Percentiles rank a stretch among this genome's conserved stretches.
Evolutionary conservation across 371 early-diverging fungal species (phyloP).

Genomic region (Actinomucor elegans): DNA sequence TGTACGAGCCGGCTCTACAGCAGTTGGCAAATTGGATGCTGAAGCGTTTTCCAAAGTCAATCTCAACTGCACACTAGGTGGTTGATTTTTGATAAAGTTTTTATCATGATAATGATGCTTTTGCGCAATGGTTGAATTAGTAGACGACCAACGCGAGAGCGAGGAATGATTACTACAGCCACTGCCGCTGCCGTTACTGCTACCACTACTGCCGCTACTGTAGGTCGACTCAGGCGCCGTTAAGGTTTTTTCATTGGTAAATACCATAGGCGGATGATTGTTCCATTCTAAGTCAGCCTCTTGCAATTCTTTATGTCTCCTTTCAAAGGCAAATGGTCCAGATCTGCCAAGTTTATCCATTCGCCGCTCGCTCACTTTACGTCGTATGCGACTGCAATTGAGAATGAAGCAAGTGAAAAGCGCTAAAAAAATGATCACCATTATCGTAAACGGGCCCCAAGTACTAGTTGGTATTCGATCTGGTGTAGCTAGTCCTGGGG

Average conservation of each 20-base stretch:
- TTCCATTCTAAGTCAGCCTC: slow-evolving; percentile 20
- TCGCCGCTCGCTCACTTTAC: slow-evolving; percentile 15
- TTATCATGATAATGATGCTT: slow-evolving; percentile 16
- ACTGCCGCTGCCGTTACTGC: too few relatives aligned
- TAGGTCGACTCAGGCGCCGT: slow-evolving; percentile 10
- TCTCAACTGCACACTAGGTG: slow-evolving; percentile 13
- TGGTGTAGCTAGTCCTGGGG: slow-evolving; percentile 5
- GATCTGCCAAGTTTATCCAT: slow-evolving; percentile 12
- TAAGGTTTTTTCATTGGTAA: slow-evolving; percentile 1
- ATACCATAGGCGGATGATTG: slow-evolving; percentile 11
- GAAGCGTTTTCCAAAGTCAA: slow-evolving; percentile 15
- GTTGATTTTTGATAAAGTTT: slow-evolving; percentile 15
- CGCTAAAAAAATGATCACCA: slow-evolving; percentile 23
- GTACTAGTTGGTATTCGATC: slow-evolving; percentile 33
- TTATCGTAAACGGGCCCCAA: slow-evolving; percentile 27
- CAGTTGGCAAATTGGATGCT: not conserved
- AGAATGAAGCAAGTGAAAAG: slow-evolving; percentile 38
- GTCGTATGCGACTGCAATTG: slow-evolving; percentile 31
- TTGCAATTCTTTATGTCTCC: slow-evolving; percentile 19
- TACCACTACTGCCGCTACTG: not conserved
- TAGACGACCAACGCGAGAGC: slow-evolving; percentile 10
- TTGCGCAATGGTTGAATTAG: slow-evolving; percentile 4
- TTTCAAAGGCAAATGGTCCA: slow-evolving; percentile 17
- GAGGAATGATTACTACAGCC: slow-evolving; percentile 9
- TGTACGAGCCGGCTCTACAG: not conserved